These are phyloP conservation scores for Dictyostelium purpureum DNA, from an alignment of 78 protist genomes.

Conservation along the genomic window DNA sequence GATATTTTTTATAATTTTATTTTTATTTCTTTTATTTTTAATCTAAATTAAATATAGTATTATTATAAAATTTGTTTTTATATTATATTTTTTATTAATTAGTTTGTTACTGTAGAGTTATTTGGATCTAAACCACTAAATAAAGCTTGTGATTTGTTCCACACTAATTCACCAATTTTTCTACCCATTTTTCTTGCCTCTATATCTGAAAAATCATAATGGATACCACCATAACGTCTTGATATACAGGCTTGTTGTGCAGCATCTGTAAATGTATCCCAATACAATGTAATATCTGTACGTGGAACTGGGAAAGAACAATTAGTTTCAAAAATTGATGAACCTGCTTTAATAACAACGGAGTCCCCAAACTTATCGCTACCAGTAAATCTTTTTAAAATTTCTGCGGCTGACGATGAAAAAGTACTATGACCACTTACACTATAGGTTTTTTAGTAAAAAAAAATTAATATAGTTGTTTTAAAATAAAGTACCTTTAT, in stretches of 20 bases:
- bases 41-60: too few relatives aligned
- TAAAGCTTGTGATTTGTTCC: neutral
- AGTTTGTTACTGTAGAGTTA: too few relatives aligned
- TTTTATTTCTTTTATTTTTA: too few relatives aligned
- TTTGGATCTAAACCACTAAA: slow-evolving; percentile 29
- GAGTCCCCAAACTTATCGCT: slow-evolving; percentile 33
- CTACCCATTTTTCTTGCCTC: slow-evolving; percentile 16
- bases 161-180: slow-evolving; percentile 23
- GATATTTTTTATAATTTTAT: too few relatives aligned
- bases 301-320: slow-evolving; percentile 22
- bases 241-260: slow-evolving; percentile 33
- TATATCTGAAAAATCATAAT: slow-evolving; percentile 18
- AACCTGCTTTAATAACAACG: neutral
- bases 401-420: slow-evolving; percentile 21
- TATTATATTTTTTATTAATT: too few relatives aligned
- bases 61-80: too few relatives aligned
- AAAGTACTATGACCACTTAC: slow-evolving; percentile 57
- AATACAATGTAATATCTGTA: neutral
- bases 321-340: slow-evolving; percentile 8
- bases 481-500: neutral
- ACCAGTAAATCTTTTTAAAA: slow-evolving; percentile 25
- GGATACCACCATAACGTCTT: slow-evolving; percentile 41
- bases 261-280: slow-evolving; percentile 50
- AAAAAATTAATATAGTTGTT: neutral
- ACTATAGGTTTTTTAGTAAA: neutral